phyloP scores from a whole-genome alignment of 805 yeast genomes.

The Limtongia smithiae region DNA sequence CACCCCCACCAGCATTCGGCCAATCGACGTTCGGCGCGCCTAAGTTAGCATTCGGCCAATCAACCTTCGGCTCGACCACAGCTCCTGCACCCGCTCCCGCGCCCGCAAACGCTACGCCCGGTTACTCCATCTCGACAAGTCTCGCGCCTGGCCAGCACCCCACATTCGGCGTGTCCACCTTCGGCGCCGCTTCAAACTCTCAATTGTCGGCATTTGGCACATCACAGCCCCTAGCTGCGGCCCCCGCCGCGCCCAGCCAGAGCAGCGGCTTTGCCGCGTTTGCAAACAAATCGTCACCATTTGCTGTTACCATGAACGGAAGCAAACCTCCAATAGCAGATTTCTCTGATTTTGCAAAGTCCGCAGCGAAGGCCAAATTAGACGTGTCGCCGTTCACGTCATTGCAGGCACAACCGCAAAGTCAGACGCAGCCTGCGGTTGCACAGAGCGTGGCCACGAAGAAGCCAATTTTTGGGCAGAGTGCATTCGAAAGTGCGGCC shows the following conservation, averaged over 20 bases:
- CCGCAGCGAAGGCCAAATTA: not conserved
- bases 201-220: too few relatives aligned
- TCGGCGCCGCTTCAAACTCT: too few relatives aligned
- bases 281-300: not conserved
- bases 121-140: too few relatives aligned
- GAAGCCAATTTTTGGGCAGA: not conserved
- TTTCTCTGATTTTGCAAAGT: slow-evolving; percentile 4
- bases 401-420: not conserved
- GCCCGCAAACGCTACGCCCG: not conserved
- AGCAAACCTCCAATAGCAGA: not conserved
- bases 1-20: not conserved
- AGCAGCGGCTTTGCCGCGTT: slow-evolving; percentile 1
- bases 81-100: not conserved
- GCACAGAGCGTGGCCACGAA: not conserved
- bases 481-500: not conserved
- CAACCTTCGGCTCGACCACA: not conserved
- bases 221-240: too few relatives aligned
- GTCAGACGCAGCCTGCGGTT: not conserved
- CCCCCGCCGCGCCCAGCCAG: not conserved
- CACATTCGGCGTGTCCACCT: too few relatives aligned
- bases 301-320: not conserved
- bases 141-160: too few relatives aligned
- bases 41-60: not conserved
- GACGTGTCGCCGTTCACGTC: slow-evolving; percentile 1
- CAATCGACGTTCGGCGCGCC: not conserved